These are phyloP conservation scores for Colletotrichum sp. DNA, from an alignment of 2,329 filamentous ascomycete species.

Conservation along the genomic window DNA sequence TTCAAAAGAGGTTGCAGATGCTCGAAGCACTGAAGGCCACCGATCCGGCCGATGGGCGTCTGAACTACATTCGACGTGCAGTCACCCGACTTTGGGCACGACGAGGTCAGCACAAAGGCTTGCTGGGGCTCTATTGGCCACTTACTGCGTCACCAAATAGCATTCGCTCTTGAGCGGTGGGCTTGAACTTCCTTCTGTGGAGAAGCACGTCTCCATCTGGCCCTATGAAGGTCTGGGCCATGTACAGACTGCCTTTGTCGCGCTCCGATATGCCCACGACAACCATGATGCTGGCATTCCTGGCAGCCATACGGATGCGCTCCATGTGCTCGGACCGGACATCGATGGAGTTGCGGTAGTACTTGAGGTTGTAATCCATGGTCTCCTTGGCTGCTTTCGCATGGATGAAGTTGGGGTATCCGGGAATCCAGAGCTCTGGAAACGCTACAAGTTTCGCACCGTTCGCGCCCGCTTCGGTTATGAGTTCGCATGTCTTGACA, in stretches of 20 bases:
- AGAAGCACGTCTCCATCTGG: constrained; percentile 41
- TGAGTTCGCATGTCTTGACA: constrained; percentile 59
- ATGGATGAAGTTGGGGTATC: constrained; percentile 43
- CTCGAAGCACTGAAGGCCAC: not conserved
- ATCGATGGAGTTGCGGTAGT: not conserved
- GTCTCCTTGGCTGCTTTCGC: not conserved
- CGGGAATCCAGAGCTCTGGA: constrained; percentile 59
- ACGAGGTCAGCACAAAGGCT: not conserved
- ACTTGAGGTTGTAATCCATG: not conserved
- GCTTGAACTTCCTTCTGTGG: constrained; percentile 48
- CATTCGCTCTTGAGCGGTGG: not conserved
- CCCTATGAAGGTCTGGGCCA: constrained; percentile 50
- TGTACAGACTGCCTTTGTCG: constrained; percentile 48
- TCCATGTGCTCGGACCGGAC: not conserved
- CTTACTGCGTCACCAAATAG: not conserved
- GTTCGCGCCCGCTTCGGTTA: constrained; percentile 57
- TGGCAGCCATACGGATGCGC: not conserved
- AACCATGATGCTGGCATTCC: not conserved
- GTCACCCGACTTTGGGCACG: not conserved
- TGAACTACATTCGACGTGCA: not conserved
- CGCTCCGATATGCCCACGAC: constrained; percentile 56
- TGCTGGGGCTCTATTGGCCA: not conserved
- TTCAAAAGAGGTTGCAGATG: not conserved
- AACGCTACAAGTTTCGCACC: constrained; percentile 61
- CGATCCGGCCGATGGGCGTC: not conserved